Evolutionary conservation across 371 early-diverging fungal species (phyloP), one percentile per base, ranked within the genome.

Genomic region (Actinomortierella ambigua): DNA sequence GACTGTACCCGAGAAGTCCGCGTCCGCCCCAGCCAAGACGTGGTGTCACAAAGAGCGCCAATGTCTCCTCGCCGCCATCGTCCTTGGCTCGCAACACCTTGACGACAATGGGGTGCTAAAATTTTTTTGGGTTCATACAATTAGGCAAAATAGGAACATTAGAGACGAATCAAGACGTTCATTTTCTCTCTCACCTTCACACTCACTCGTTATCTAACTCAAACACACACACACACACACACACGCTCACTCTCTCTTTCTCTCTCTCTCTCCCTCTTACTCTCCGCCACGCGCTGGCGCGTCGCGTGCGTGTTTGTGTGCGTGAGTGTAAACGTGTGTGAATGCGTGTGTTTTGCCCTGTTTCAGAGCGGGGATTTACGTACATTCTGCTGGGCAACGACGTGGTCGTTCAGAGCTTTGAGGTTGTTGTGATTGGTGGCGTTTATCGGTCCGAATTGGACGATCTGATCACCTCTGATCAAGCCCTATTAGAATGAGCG

Each of bases 1-100:
- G 11, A 76, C 42, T 50, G 78, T 77, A 84, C 85, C 94, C 94
- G n/a, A 93, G 71, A 13, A 90, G 75, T 1, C 94, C 94, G 20
- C 88, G 78, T 15, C 93, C 94, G 11, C 82, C 81, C 93, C 94
- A 93, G 11, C 84, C 85, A 39, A 69, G 67, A 55, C 69, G 71
- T 27, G 94, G 93, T 0, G 81, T 84, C 2, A 89, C 60, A 3
- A 75, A 48, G 18, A 92, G 50, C 1, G 68, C 57, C 2, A 79
- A 61, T 1, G 2, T 55, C 3, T 54, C 57, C 34, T 28, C 48
- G 1, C 63, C 58, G 1, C 50, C 71, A 17, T 75, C 34, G 34
- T 34, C 34, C 34, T 34, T 34, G 4, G 34, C 77, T 40, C 92
- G 81, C 18, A 68, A 48, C 0, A 91, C 76, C 41, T 68, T 54